Evolutionary conservation across 768 basidiomycete species (phyloP).

Genomic region (Lyophyllum atratum): DNA sequence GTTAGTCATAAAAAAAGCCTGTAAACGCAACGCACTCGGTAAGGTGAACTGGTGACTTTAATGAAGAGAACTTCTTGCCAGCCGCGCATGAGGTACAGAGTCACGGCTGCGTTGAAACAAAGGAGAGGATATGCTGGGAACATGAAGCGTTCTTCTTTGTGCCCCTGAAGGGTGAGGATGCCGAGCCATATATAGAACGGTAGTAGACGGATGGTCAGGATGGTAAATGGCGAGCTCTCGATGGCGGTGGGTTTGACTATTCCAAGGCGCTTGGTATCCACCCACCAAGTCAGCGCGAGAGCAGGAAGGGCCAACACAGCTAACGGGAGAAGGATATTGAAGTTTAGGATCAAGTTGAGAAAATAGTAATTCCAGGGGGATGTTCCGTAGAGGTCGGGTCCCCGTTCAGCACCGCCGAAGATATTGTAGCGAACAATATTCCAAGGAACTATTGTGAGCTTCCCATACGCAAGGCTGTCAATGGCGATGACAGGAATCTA

Average conservation of each 20-base stretch:
- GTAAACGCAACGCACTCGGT: slow-evolving; percentile 56
- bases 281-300: slow-evolving; percentile 67
- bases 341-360: slow-evolving; percentile 88
- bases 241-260: slow-evolving; percentile 46
- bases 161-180: slow-evolving; percentile 79
- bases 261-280: slow-evolving; percentile 81
- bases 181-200: slow-evolving; percentile 91
- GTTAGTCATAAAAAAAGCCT: background rate
- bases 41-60: slow-evolving; percentile 78
- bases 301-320: slow-evolving; percentile 82
- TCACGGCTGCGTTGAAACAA: slow-evolving; percentile 93
- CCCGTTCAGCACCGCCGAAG: slow-evolving; percentile 75
- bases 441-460: slow-evolving; percentile 79
- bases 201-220: slow-evolving; percentile 76
- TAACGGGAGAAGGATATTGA: slow-evolving; percentile 83
- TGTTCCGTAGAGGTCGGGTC: slow-evolving; percentile 93
- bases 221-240: slow-evolving; percentile 77
- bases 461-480: slow-evolving; percentile 88
- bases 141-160: slow-evolving; percentile 99
- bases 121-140: slow-evolving; percentile 91
- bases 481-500: slow-evolving; percentile 84
- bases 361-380: slow-evolving; percentile 87
- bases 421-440: slow-evolving; percentile 95
- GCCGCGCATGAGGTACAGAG: slow-evolving; percentile 81
- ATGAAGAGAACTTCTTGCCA: slow-evolving; percentile 83